Conservation (phyloP, 768 basidiomycete species). For the Cubamyces lactineus region DNA sequence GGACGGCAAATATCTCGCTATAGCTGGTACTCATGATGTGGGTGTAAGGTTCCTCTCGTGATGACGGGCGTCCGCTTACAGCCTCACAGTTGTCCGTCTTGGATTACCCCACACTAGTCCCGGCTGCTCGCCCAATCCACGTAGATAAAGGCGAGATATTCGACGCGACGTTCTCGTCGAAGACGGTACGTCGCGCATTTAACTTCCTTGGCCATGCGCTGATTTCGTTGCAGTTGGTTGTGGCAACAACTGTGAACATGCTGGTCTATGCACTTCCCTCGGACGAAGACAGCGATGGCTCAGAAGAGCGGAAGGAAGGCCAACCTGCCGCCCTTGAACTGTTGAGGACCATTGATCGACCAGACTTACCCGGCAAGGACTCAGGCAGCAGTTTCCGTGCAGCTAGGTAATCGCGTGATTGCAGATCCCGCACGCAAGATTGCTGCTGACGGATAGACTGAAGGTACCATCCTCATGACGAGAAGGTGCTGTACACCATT, state of each 20-base stretch:
- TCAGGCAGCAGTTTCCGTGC: slow-evolving; percentile 65
- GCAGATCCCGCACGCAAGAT: slow-evolving; percentile 12
- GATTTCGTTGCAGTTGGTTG: slow-evolving; percentile 53
- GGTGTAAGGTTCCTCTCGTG: neutral
- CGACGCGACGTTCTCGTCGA: slow-evolving; percentile 76
- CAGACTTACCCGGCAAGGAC: slow-evolving; percentile 49
- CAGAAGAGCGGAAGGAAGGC: slow-evolving; percentile 47
- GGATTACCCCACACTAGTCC: slow-evolving; percentile 35
- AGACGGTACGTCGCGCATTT: slow-evolving; percentile 48
- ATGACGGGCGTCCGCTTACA: neutral
- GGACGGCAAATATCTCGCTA: slow-evolving; percentile 62
- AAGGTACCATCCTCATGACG: slow-evolving; percentile 61
- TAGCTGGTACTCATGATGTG: slow-evolving; percentile 76
- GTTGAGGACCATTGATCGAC: slow-evolving; percentile 56
- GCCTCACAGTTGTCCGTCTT: slow-evolving; percentile 30
- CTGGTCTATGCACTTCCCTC: slow-evolving; percentile 62
- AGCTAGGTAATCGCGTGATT: slow-evolving; percentile 47
- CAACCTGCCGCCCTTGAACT: slow-evolving; percentile 42
- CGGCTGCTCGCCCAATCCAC: slow-evolving; percentile 49
- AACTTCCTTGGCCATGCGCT: neutral
- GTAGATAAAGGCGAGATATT: slow-evolving; percentile 81
- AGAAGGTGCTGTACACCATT: slow-evolving; percentile 64
- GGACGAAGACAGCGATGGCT: slow-evolving; percentile 37
- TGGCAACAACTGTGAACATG: slow-evolving; percentile 67
- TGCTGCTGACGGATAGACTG: neutral